These are phyloP conservation scores for Hymenoscyphus repandus DNA, from an alignment of 2,329 filamentous ascomycete genomes.

Conservation along the genomic window DNA sequence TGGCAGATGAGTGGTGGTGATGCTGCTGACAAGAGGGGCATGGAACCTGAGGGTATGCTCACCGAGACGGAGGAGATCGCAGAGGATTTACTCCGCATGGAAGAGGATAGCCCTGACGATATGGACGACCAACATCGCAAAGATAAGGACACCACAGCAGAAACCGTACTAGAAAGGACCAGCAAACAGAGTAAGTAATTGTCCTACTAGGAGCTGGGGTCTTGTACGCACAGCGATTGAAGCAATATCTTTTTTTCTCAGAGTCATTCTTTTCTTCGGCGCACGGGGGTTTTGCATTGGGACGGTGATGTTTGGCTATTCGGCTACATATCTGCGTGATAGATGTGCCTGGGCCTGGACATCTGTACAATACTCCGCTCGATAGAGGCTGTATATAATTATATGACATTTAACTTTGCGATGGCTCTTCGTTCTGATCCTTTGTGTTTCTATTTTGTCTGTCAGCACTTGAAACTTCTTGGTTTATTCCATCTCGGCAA, in stretches of 20 bases:
- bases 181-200: constrained; percentile 1
- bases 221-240: background rate
- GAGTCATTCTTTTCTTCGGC: background rate
- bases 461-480: too few species aligned
- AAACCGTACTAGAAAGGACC: constrained; percentile 16
- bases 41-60: constrained; percentile 24
- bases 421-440: too few species aligned
- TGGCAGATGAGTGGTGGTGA: constrained; percentile 95
- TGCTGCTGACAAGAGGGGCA: constrained; percentile 35
- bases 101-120: constrained; percentile 18
- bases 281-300: constrained; percentile 7
- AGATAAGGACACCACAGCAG: constrained; percentile 12
- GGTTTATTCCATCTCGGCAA: too few species aligned
- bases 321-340: constrained; percentile 1
- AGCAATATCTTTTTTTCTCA: background rate
- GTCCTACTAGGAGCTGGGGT: background rate
- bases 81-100: constrained; percentile 20
- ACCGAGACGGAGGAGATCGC: constrained; percentile 27
- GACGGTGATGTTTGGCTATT: background rate
- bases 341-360: background rate
- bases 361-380: constrained; percentile 22
- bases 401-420: background rate
- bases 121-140: constrained; percentile 15
- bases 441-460: too few species aligned
- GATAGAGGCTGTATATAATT: constrained; percentile 8